Percentiles rank a stretch among this genome's conserved stretches.
Evolutionary conservation across 2,329 filamentous ascomycete species (phyloP).

Genomic region (Colletotrichum abscissum): DNA sequence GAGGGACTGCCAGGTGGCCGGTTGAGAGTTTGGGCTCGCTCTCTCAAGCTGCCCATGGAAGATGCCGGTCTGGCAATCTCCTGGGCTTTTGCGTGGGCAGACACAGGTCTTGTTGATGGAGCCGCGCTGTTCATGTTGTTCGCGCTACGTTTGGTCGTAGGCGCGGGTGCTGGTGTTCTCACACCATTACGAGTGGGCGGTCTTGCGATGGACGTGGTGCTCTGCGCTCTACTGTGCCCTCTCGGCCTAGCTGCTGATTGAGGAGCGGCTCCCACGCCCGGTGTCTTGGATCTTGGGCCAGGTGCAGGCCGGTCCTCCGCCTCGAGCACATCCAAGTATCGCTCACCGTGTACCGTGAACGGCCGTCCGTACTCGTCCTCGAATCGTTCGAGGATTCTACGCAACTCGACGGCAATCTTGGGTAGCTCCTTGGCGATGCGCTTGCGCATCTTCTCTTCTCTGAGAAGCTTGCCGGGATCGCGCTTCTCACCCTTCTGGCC

Average conservation of each 20-base stretch:
- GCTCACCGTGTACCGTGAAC: conserved; percentile 91
- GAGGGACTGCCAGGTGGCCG: conserved; percentile 66
- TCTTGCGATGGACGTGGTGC: conserved; percentile 40
- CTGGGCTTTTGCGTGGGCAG: conserved; percentile 33
- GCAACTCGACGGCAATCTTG: conserved; percentile 87
- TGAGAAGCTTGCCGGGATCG: conserved; percentile 90
- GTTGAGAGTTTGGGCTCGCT: conserved; percentile 37
- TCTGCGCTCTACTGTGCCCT: conserved; percentile 50
- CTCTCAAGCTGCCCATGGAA: conserved; percentile 36
- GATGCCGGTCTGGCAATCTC: conserved; percentile 14
- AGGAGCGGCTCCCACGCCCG: conserved; percentile 64
- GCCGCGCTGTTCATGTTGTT: conserved; percentile 37
- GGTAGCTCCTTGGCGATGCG: conserved; percentile 95
- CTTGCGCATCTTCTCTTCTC: conserved; percentile 98
- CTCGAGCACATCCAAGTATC: conserved; percentile 89
- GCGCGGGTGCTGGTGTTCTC: conserved; percentile 66
- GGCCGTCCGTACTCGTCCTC: conserved; percentile 94
- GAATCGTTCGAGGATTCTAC: conserved; percentile 84
- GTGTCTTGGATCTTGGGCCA: conserved; percentile 77
- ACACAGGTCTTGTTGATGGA: conserved; percentile 13
- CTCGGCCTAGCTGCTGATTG: conserved; percentile 57
- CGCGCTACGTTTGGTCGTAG: conserved; percentile 43
- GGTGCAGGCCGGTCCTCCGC: conserved; percentile 66
- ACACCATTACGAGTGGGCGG: conserved; percentile 37
- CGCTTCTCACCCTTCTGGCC: conserved; percentile 94